Base-by-base conservation (phyloP, 192 early-diverging fungal genomes). In the Coemansia sp. region DNA sequence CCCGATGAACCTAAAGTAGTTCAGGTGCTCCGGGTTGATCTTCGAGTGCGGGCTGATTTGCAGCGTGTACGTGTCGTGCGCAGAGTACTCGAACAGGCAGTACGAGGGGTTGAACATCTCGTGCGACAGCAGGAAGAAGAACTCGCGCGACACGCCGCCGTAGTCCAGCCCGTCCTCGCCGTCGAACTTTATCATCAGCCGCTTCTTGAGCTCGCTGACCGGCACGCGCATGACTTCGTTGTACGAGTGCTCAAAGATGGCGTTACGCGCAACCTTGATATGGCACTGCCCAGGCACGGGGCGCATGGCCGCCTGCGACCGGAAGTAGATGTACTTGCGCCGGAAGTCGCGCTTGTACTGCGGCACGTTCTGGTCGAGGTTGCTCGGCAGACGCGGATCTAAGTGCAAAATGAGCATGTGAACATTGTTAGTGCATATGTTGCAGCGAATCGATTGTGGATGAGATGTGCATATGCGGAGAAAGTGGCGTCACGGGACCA, bases 321-420 rank as follows among this genome's bases (percentile, higher is more conserved):
- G 78, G 83, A 98, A 97, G 83, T 98, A 98, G 48, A 96, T 96
- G 58, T 95, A 82, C 74, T 98, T 98, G 63, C 95, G 87, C 24
- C 96, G 85, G 88, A 95, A 98, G 80, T 98, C 96, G 27, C 96
- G 89, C 86, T 98, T 98, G 82, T 98, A 98, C 76, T 98, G 94
- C 39, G 96, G 96, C 24, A 98, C 95, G 56, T 89, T 92, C 71
- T 91, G 86, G 74, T 92, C 91, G 47, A 92, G 77, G 70, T 88
- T 90, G 75, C 88, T 90, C 25, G 90, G 90, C 48, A 92, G 79
- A 14, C 91, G 84, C n/a, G 91, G 91, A 73, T 92, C 76, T 78
- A 77, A 24, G 67, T 6, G 23, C 9, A 14, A n/a, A 58, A 50
- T 50, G 32, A 32, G 32, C 32, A 32, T 32, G 32, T 32, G 32